Evolutionary conservation across 2,329 filamentous ascomycete genomes (phyloP), one percentile per base, ranked within the genome.

Genomic region (Paecilomyces dactylethromorphus): DNA sequence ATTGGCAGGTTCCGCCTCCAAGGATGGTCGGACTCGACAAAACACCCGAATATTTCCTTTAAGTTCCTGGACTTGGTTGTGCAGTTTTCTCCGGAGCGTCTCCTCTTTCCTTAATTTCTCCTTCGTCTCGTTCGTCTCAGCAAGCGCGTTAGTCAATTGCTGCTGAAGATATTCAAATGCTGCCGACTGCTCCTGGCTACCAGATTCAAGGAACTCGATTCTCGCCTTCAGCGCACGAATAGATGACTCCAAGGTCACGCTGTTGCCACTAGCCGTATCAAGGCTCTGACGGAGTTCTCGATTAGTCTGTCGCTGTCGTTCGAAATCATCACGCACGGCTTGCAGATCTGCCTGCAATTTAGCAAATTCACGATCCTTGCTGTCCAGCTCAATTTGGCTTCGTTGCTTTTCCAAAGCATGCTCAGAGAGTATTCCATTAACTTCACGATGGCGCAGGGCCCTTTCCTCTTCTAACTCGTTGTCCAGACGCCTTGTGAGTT

Each of bases 41-140:
- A 99, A 99, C 64, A 99, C 94, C 21, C 94, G 89, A 68, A 99
- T 99, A 71, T 99, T 99, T 67, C 94, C 94, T 74, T 96, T 97
- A 60, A 99, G 84, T 70, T 99, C 94, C 72, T 99, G 92, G 53
- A 99, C 93, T 73, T 96, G 94, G 75, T 97, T 97, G 79, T 97
- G 96, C 0, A 99, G 83, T 66, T 95, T 93, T 22, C 94, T 85
- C 13, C 94, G 86, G 55, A 96, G 81, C 0, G 90, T 94, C 76
- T 99, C 94, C 71, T 97, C 94, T 68, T 88, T 91, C 62, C 94
- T 88, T 29, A 99, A 81, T 70, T 94, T 96, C 64, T 91, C 86
- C 58, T 89, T 86, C 0, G 90, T 87, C 35, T 84, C 82, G 31
- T 89, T 86, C 0, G 88, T 90, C 21, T 83, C 78, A 13, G 83